Base-by-base conservation (phyloP, 1,139 yeast species). In the Yarrowia galli region DNA sequence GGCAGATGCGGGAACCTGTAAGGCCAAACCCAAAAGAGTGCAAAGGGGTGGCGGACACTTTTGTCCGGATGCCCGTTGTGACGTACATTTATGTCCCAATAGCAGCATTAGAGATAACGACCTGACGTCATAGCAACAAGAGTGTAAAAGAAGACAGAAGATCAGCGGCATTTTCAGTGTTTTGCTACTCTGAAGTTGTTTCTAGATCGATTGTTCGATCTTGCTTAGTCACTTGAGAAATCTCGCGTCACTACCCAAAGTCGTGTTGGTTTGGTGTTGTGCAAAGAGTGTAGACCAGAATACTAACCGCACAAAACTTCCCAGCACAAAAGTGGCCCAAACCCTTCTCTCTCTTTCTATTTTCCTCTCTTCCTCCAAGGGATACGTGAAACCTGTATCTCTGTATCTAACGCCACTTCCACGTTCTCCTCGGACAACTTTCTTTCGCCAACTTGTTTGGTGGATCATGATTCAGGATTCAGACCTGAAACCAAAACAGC, bases 121-220 rank as follows among this genome's bases (percentile, higher is more conserved):
- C n/a, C 15, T 54, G 60, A 54, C 46, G 61, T 54, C 61, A 54
- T 54, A 54, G 60, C 60, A 54, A 54, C 16, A 16, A 20, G 23
- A 20, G 35, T n/a, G 35, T 18, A 16, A 22, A 36, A 12, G 13
- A 23, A n/a, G n/a, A n/a, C n/a, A 28, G 32, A 28, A 3, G 60
- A 54, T 54, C 60, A 54, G 60, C 60, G 45, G 22, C 45, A 38
- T 38, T 54, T 16, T 6, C 16, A 18, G 2, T 38, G 23, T 53
- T 23, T 53, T 32, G 20, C 60, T 36, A 38, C 9, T 16, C 15
- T 28, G 32, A 6, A 28, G 6, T 28, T 28, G 32, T 28, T n/a
- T n/a, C 32, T 28, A 10, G 32, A 28, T 28, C 32, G 32, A 6
- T 28, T n/a, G n/a, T n/a, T n/a, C n/a, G n/a, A n/a, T n/a, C n/a